Percentiles rank a stretch among this genome's conserved stretches.
phyloP scores from a whole-genome alignment of 805 yeast species.

The Ogataea ramenticola region DNA sequence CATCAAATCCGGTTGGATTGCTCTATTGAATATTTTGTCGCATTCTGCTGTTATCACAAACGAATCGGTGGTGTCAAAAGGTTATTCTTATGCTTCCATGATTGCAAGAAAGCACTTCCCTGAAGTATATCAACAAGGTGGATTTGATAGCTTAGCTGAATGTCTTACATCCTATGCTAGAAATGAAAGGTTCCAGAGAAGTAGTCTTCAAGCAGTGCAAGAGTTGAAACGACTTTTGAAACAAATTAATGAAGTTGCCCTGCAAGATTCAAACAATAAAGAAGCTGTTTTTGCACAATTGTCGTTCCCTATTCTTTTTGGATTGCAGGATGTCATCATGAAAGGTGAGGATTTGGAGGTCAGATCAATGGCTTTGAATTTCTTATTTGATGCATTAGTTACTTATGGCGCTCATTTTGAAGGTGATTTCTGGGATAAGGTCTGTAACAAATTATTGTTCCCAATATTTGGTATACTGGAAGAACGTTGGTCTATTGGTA shows the following conservation, averaged over 20 bases:
- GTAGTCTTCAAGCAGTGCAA: slow-evolving; percentile 75
- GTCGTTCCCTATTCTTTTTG: slow-evolving; percentile 83
- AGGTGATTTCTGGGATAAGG: slow-evolving; percentile 70
- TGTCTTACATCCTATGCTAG: slow-evolving; percentile 79
- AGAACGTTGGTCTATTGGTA: slow-evolving; percentile 65
- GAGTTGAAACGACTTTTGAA: slow-evolving; percentile 57
- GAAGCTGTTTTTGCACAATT: slow-evolving; percentile 38
- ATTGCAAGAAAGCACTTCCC: slow-evolving; percentile 57
- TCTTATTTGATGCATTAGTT: slow-evolving; percentile 72
- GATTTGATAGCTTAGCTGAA: slow-evolving; percentile 54
- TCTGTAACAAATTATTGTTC: slow-evolving; percentile 72
- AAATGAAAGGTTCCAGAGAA: slow-evolving; percentile 74
- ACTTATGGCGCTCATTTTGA: slow-evolving; percentile 75
- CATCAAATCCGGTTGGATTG: slow-evolving; percentile 91
- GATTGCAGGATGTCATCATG: slow-evolving; percentile 87
- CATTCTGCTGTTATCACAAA: slow-evolving; percentile 59
- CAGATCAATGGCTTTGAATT: slow-evolving; percentile 78
- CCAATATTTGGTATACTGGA: slow-evolving; percentile 84
- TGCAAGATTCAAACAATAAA: slow-evolving; percentile 16
- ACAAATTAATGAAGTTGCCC: slow-evolving; percentile 43
- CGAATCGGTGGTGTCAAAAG: slow-evolving; percentile 54
- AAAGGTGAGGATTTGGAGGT: slow-evolving; percentile 92
- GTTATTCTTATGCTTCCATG: slow-evolving; percentile 55
- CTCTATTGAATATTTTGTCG: slow-evolving; percentile 73
- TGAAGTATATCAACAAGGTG: slow-evolving; percentile 63